Evolutionary conservation across 345 rosid genomes (phyloP).

Genomic region (Camelina laxa): DNA sequence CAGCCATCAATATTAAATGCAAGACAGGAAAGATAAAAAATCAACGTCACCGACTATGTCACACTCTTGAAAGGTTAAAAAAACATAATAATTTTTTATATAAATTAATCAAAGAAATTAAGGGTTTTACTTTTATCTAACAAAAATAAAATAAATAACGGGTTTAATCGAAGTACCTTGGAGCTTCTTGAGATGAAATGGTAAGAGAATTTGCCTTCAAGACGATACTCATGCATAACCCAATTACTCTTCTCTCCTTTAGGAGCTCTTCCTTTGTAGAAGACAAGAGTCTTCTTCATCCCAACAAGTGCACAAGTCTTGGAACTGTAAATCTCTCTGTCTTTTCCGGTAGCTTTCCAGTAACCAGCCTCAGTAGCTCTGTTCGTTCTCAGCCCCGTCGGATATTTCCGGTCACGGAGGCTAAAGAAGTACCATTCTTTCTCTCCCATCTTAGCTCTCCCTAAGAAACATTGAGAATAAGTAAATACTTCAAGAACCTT

Average conservation of each 20-base stretch:
- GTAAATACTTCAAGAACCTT: not conserved
- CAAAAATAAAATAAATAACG: not conserved
- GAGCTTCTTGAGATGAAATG: conserved; percentile 83
- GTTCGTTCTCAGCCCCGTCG: conserved; percentile 91
- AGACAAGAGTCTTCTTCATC: conserved; percentile 97
- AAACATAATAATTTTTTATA: not conserved
- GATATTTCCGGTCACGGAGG: conserved; percentile 90
- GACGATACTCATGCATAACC: conserved; percentile 99
- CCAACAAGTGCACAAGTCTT: conserved; percentile 90
- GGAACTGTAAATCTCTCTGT: conserved; percentile 82
- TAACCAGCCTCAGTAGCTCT: conserved; percentile 97
- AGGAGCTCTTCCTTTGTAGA: conserved; percentile 91
- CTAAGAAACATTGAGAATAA: conserved; percentile 44
- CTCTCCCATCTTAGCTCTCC: conserved; percentile 93
- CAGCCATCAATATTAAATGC: conserved; percentile 42
- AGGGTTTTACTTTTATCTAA: not conserved
- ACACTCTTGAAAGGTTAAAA: not conserved
- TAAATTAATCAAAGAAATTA: not conserved
- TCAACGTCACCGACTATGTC: conserved; percentile 46
- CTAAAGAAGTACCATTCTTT: conserved; percentile 98
- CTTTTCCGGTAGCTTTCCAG: conserved; percentile 98
- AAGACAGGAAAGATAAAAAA: conserved; percentile 7
- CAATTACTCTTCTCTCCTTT: conserved; percentile 94
- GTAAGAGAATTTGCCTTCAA: conserved; percentile 92
- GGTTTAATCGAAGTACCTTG: conserved; percentile 53